A percentile compares a stretch with the other conserved stretches of the same genome.
Evolutionary conservation across 176 grass and related monocot species (phyloP).

Genomic region (Microstegium vimineum): DNA sequence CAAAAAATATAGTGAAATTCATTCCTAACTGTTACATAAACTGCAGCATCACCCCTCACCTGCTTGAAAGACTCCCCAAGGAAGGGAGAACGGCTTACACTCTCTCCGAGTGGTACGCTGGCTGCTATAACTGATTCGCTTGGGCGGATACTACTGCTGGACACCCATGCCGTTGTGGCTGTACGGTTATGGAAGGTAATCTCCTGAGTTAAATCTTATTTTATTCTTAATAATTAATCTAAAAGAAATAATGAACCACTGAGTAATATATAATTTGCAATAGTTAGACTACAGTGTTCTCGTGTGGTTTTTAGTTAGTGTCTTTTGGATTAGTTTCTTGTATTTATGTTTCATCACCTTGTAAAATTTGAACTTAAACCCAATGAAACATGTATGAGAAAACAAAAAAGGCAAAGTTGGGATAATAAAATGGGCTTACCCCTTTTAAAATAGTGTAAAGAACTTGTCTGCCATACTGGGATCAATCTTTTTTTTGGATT

Average conservation of each 20-base stretch:
- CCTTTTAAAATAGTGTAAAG: background rate
- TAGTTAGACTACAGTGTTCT: background rate
- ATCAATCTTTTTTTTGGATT: background rate
- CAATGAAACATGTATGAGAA: background rate
- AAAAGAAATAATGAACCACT: background rate
- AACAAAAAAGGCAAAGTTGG: background rate
- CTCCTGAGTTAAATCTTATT: background rate
- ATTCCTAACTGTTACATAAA: slow-evolving; percentile 24
- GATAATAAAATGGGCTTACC: background rate
- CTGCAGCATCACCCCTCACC: slow-evolving; percentile 77
- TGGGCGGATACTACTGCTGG: slow-evolving; percentile 79
- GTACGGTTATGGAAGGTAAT: slow-evolving; percentile 95
- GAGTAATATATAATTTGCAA: background rate
- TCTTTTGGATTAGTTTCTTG: slow-evolving; percentile 18
- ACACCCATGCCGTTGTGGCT: slow-evolving; percentile 89
- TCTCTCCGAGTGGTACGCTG: slow-evolving; percentile 91
- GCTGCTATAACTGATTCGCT: slow-evolving; percentile 96
- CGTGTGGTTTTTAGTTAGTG: background rate
- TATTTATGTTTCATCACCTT: background rate
- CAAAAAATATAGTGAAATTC: background rate
- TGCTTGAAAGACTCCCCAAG: slow-evolving; percentile 89
- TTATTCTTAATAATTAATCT: background rate
- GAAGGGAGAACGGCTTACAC: slow-evolving; percentile 83
- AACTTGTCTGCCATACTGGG: background rate
- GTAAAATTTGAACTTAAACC: background rate